These are phyloP conservation scores for Diutina scorzettiae DNA, from an alignment of 1,139 yeast genomes.

Conservation along the genomic window DNA sequence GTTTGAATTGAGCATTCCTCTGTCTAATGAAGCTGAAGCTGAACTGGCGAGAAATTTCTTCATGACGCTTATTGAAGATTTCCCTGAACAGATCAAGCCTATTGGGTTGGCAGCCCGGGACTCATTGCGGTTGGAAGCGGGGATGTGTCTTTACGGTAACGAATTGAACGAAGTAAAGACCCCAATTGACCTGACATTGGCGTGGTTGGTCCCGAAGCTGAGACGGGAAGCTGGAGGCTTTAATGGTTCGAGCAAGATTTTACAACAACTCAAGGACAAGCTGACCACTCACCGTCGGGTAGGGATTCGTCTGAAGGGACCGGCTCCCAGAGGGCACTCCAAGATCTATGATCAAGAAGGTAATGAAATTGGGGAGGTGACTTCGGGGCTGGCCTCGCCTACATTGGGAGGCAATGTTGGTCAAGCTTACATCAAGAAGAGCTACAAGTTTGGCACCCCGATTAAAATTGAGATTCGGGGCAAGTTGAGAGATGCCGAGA, in stretches of 20 bases:
- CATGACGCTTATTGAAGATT: constrained; percentile 41
- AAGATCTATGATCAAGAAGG: constrained; percentile 39
- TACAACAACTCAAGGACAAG: constrained; percentile 61
- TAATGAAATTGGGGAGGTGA: constrained; percentile 56
- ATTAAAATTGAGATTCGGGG: constrained; percentile 74
- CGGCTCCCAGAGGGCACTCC: constrained; percentile 85
- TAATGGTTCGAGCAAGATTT: constrained; percentile 66
- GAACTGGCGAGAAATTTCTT: constrained; percentile 48
- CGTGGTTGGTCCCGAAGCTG: constrained; percentile 81
- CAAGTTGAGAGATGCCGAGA: constrained; percentile 61
- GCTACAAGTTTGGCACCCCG: constrained; percentile 67
- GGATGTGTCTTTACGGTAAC: constrained; percentile 95
- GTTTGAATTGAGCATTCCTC: constrained; percentile 78
- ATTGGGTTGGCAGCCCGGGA: constrained; percentile 97
- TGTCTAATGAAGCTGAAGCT: constrained; percentile 29
- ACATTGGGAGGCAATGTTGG: constrained; percentile 80
- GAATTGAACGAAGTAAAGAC: constrained; percentile 73
- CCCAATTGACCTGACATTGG: constrained; percentile 79
- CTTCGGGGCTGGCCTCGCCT: constrained; percentile 90
- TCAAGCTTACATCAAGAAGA: constrained; percentile 76
- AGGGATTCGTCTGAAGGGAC: constrained; percentile 66
- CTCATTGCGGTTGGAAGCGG: constrained; percentile 89
- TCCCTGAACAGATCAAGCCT: constrained; percentile 56
- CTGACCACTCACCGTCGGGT: constrained; percentile 54
- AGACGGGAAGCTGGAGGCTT: constrained; percentile 50